These are phyloP conservation scores for Myochromella boudieri DNA, from an alignment of 768 basidiomycete species.

Conservation along the genomic window DNA sequence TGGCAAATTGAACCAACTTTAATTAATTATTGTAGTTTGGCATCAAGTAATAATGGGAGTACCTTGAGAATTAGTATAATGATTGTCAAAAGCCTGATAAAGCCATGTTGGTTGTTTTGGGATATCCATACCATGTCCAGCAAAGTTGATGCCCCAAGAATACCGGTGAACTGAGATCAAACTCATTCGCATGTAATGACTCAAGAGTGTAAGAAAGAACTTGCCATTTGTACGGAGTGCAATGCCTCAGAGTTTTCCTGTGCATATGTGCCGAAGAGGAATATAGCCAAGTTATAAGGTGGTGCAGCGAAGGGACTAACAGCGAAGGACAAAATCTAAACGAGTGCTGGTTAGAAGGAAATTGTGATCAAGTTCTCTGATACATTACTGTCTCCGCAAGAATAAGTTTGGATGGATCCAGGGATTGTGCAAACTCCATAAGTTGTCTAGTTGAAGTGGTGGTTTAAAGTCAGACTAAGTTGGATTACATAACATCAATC, in stretches of 20 bases:
- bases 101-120: constrained; percentile 50
- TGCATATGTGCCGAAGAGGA: constrained; percentile 74
- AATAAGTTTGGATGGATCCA: constrained; percentile 73
- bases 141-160: constrained; percentile 59
- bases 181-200: too few species aligned
- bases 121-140: constrained; percentile 75
- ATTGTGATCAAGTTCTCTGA: not conserved
- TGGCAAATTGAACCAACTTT: not conserved
- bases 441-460: too few species aligned
- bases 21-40: not conserved
- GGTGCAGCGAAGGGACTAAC: constrained; percentile 58
- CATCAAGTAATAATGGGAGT: not conserved
- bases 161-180: constrained; percentile 55
- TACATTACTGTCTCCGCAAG: constrained; percentile 62
- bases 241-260: constrained; percentile 67
- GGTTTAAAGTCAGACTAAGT: too few species aligned
- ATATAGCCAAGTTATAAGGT: constrained; percentile 79
- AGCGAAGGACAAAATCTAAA: constrained; percentile 63
- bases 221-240: constrained; percentile 65
- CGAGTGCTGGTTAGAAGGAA: not conserved
- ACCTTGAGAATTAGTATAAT: constrained; percentile 63
- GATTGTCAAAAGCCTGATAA: constrained; percentile 55
- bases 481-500: too few species aligned
- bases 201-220: too few species aligned
- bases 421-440: constrained; percentile 68